A percentile compares a stretch with the other conserved stretches of the same genome.
Evolutionary conservation across 208 protist species (phyloP).

Genomic region (Angomonas ambiguus): DNA sequence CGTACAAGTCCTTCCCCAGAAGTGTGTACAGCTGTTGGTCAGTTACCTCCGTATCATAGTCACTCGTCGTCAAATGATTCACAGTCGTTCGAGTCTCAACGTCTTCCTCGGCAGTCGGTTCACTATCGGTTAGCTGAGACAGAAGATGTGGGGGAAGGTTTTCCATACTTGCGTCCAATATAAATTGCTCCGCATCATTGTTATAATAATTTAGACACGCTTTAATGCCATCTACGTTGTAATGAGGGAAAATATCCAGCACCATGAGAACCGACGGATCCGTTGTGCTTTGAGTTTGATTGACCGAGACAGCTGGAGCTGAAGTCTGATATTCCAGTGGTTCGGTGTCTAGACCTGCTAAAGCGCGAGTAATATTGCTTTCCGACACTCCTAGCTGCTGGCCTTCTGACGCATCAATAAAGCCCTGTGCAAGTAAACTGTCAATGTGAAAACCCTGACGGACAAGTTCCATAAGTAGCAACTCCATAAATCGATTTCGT

Average conservation of each 20-base stretch:
- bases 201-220: slow-evolving; percentile 76
- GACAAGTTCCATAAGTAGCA: slow-evolving; percentile 72
- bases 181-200: slow-evolving; percentile 86
- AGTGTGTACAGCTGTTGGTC: slow-evolving; percentile 29
- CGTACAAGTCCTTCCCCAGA: slow-evolving; percentile 44
- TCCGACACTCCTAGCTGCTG: slow-evolving; percentile 70
- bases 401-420: slow-evolving; percentile 55
- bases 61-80: slow-evolving; percentile 14
- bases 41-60: slow-evolving; percentile 33
- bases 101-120: slow-evolving; percentile 20
- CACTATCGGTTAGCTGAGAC: slow-evolving; percentile 27
- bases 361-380: slow-evolving; percentile 34
- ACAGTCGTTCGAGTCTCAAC: not conserved
- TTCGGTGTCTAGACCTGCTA: slow-evolving; percentile 33
- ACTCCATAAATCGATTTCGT: slow-evolving; percentile 69
- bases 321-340: slow-evolving; percentile 5
- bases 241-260: slow-evolving; percentile 81
- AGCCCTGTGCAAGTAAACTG: slow-evolving; percentile 42
- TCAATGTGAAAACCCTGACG: slow-evolving; percentile 75
- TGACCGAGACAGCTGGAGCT: not conserved
- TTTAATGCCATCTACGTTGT: slow-evolving; percentile 40
- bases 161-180: slow-evolving; percentile 80
- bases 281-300: not conserved
- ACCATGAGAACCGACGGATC: slow-evolving; percentile 70
- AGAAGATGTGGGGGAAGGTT: slow-evolving; percentile 82